A percentile compares a stretch with the other conserved stretches of the same genome.
Conservation (phyloP, 257 asterid species). For the Nicotiana noctiflora region DNA sequence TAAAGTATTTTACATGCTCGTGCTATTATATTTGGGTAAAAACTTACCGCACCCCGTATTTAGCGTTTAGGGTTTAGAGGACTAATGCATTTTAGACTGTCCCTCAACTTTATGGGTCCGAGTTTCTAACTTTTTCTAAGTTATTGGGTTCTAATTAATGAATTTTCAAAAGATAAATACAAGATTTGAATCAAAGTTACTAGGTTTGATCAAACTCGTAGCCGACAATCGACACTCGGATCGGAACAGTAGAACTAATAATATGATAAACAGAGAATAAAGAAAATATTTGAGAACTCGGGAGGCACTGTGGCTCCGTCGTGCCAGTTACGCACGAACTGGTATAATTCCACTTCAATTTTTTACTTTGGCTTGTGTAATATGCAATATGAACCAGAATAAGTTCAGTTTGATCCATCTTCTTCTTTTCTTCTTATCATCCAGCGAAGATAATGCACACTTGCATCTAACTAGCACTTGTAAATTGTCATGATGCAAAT, state of each 20-base stretch:
- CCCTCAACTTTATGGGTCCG: neutral
- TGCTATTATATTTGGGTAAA: neutral
- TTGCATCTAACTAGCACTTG: neutral
- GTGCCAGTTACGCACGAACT: neutral
- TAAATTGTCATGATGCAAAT: neutral
- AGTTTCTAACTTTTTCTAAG: too few relatives aligned
- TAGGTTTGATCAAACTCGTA: too few relatives aligned
- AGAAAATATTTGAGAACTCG: too few relatives aligned
- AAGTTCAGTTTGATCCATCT: neutral
- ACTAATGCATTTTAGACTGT: too few relatives aligned
- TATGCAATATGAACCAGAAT: neutral
- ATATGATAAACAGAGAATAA: too few relatives aligned
- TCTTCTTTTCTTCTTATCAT: neutral
- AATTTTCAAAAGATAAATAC: too few relatives aligned
- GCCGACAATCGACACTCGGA: accelerated
- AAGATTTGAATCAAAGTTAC: too few relatives aligned
- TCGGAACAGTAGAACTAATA: too few relatives aligned
- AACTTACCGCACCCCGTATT: neutral
- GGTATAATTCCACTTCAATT: neutral
- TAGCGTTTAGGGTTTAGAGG: neutral
- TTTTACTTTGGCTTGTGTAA: neutral
- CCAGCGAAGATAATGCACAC: neutral
- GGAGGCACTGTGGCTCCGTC: too few relatives aligned
- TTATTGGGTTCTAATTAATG: too few relatives aligned
- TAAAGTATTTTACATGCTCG: neutral